phyloP scores from a whole-genome alignment of 345 rosid species.

The Clausena lansium region DNA sequence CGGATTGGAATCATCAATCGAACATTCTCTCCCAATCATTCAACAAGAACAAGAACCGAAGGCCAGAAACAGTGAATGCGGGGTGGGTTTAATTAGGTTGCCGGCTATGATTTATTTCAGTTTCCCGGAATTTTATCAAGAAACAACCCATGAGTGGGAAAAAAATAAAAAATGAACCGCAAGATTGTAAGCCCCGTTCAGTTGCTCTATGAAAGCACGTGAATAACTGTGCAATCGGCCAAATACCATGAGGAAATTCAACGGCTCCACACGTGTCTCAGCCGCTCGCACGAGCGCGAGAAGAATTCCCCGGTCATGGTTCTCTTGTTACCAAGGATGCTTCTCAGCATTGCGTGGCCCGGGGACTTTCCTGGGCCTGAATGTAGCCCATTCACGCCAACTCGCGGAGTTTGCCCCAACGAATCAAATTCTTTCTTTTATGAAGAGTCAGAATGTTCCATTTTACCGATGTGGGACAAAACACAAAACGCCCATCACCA shows the following conservation, averaged over 20 bases:
- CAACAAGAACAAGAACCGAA: slow-evolving; percentile 7
- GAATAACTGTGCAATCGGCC: slow-evolving; percentile 15
- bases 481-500: too few relatives aligned
- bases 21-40: slow-evolving; percentile 26
- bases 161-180: too few relatives aligned
- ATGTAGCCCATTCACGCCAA: background rate
- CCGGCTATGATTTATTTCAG: too few relatives aligned
- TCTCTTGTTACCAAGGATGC: background rate
- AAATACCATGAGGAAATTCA: background rate
- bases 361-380: slow-evolving; percentile 11
- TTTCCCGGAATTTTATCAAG: too few relatives aligned
- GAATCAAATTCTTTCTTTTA: rapidly evolving
- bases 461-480: background rate
- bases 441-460: rapidly evolving
- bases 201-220: background rate
- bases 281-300: background rate
- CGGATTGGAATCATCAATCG: slow-evolving; percentile 30
- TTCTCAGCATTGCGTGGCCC: slow-evolving; percentile 2
- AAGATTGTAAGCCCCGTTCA: too few relatives aligned
- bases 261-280: slow-evolving; percentile 24
- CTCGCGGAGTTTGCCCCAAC: rapidly evolving
- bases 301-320: background rate
- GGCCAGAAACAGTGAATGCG: slow-evolving; percentile 28
- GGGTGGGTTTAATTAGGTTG: slow-evolving; percentile 28
- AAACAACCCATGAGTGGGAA: too few relatives aligned